Evolutionary conservation across 164 flowering plant species (phyloP), one percentile per base, ranked within the genome.

Genomic region (Tetracentron sinense): DNA sequence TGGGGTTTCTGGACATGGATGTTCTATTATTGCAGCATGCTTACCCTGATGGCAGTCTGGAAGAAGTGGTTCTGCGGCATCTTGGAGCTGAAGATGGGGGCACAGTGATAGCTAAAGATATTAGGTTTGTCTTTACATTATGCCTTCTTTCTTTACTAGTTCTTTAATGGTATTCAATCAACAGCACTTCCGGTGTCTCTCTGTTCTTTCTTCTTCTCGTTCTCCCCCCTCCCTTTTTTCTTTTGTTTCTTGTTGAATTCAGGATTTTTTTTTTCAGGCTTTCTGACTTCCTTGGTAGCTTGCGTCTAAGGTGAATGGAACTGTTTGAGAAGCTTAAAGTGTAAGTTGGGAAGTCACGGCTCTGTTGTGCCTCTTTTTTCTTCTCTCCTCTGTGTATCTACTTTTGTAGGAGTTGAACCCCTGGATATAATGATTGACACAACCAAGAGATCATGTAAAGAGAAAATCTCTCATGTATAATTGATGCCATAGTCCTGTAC

Each of bases 61-160:
- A 89, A 75, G 93, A 94, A 72, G 87, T 89, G 28, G 81, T 61
- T 57, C 67, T 94, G 69, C 90, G 96, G 30, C 96, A 89, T 76
- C 90, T 94, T 77, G 96, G 88, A 7, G 79, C 87, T 61, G 97
- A 86, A 68, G 97, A 90, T 75, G 97, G 98, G 63, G 42, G 75
- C 29, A 79, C 85, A 11, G 83, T 94, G 35, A 87, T 94, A 64
- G 96, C 92, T 30, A 90, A 84, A 75, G 64, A 87, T 72, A 80
- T 87, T 25, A 94, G 98, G 97, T 94, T 66, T 68, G 57, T 63
- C 17, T 60, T 47, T 12, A 6, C 51, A 11, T 63, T 16, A 19
- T 22, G 19, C 25, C 29, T 6, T 46, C 20, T 28, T 29, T 19
- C 49, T 21, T 7, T 20, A 49, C 33, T 12, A 16, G 6, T 10